A percentile compares a stretch with the other conserved stretches of the same genome.
These are phyloP conservation scores for Triticum urartu DNA, from an alignment of 176 grass and related monocot genomes.

Conservation along the genomic window DNA sequence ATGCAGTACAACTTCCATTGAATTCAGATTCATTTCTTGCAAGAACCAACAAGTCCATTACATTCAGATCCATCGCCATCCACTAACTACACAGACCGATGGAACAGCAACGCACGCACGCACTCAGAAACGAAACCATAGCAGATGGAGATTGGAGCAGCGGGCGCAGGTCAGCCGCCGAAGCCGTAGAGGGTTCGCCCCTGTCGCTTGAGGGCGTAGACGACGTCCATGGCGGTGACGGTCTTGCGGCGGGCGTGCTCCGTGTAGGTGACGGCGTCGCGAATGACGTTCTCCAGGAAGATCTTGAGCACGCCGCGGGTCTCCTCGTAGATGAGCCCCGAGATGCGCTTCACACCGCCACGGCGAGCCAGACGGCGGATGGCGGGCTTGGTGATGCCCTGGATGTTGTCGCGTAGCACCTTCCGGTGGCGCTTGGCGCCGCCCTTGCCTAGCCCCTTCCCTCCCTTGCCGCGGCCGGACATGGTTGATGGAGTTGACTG, in stretches of 20 bases:
- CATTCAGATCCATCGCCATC: too few species aligned
- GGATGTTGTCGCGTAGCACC: slow-evolving; percentile 92
- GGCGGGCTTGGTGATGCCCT: slow-evolving; percentile 95
- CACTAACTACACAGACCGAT: too few species aligned
- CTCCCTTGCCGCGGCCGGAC: slow-evolving; percentile 89
- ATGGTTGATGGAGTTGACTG: slow-evolving; percentile 7
- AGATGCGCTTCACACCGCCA: slow-evolving; percentile 94
- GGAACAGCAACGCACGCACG: too few species aligned
- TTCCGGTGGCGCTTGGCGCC: slow-evolving; percentile 86
- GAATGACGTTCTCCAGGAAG: slow-evolving; percentile 97
- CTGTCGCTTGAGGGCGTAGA: slow-evolving; percentile 94
- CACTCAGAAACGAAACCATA: too few species aligned
- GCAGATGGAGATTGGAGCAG: too few species aligned
- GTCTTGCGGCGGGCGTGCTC: slow-evolving; percentile 93
- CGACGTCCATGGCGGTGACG: slow-evolving; percentile 93
- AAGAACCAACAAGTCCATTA: too few species aligned
- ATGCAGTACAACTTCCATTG: too few species aligned
- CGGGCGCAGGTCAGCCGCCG: slow-evolving; percentile 36
- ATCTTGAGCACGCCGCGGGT: slow-evolving; percentile 96
- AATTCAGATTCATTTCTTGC: too few species aligned
- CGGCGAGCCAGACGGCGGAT: slow-evolving; percentile 67
- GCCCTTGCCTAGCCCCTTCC: slow-evolving; percentile 83
- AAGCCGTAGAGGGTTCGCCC: slow-evolving; percentile 90
- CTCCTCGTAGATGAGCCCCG: slow-evolving; percentile 93
- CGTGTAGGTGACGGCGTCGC: slow-evolving; percentile 93